Base-by-base conservation (phyloP, 306 rosid species). In the Argentina anserina region DNA sequence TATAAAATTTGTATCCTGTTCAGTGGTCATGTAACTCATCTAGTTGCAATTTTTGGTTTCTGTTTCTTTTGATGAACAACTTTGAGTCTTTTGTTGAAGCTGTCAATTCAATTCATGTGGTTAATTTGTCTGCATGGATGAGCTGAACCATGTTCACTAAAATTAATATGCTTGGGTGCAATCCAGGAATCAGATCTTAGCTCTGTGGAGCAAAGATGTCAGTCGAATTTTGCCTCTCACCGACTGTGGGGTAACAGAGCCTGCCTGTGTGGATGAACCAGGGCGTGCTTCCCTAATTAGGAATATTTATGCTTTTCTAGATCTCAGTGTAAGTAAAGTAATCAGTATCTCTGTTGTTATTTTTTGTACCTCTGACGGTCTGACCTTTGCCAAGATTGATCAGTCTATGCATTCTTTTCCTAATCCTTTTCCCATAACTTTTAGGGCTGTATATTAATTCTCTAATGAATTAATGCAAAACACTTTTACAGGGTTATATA, bases 221-320 rank as follows among this genome's bases (percentile, higher is more conserved):
- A 87, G 88, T 4, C 97, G 99, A 45, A 84, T 92, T 78, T 87
- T 95, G 83, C 97, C 91, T 76, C 97, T 95, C 68, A 75, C 89
- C 69, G 97, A 95, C 56, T 95, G 96, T 86, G 97, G 99, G 75
- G 88, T 87, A 67, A 75, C 84, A 78, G 89, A 78, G 82, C 52
- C 76, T 50, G 70, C 76, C 69, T 80, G 81, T 41, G 81, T 73
- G 70, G 85, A 81, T 73, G 97, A 87, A 82, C 76, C 85, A 73
- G 78, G 88, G 13, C 88, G 70, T 65, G 84, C 86, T 58, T 72
- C 90, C 75, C 90, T 95, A 75, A 74, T 82, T 70, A 92, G 93
- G 87, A 97, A 95, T 77, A 87, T 92, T 86, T 95, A 90, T 78
- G 72, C 90, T 63, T 95, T 95, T 85, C 97, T 95, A 6, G 95